Evolutionary conservation across 352 stramenopile species (phyloP), one percentile per base, ranked within the genome.

Genomic region (Chrysophaeum taylorii): DNA sequence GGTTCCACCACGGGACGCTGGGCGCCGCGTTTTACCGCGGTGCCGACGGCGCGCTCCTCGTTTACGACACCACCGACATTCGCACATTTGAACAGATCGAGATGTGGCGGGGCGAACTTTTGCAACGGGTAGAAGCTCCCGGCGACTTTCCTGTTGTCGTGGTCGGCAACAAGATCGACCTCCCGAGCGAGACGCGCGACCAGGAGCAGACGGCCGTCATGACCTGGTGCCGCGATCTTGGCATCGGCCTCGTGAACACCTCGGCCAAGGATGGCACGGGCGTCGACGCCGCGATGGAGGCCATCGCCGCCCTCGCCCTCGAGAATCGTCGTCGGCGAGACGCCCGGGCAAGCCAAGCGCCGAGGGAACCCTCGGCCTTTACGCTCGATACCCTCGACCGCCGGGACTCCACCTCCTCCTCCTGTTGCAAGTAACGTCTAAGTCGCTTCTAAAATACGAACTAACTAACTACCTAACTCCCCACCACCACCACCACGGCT

Each of bases 41-140:
- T 12, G 87, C 89, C 0, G 91, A 94, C 81, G 89, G 86, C n/a
- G 92, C 93, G 62, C 72, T 96, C 31, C 75, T 96, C 18, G 87
- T 96, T 37, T 96, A 95, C 75, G 89, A 96, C 70, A 87, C 94
- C 71, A 93, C 87, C 33, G 87, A 96, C 75, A 85, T 92, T 54
- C 85, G 93, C 68, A 92, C 88, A 9, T 93, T 94, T 35, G 67
- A 76, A 15, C 35, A 75, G 36, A 36, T 76, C 25, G 37, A 43
- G n/a, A 35, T 64, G 21, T 78, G 74, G 74, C 53, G 66, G 23
- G 39, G 72, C 37, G 74, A 78, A 57, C 54, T 71, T 0, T 15
- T 73, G 5, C 36, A 31, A 15, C 42, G 38, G 14, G 63, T 71
- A 27, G 73, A 74, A 15, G 57, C 21, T 36, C 37, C 42, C 21